Percentiles rank a stretch among this genome's conserved stretches.
Evolutionary conservation across 2,329 filamentous ascomycete genomes (phyloP).

Genomic region (Nemania bipapillata): DNA sequence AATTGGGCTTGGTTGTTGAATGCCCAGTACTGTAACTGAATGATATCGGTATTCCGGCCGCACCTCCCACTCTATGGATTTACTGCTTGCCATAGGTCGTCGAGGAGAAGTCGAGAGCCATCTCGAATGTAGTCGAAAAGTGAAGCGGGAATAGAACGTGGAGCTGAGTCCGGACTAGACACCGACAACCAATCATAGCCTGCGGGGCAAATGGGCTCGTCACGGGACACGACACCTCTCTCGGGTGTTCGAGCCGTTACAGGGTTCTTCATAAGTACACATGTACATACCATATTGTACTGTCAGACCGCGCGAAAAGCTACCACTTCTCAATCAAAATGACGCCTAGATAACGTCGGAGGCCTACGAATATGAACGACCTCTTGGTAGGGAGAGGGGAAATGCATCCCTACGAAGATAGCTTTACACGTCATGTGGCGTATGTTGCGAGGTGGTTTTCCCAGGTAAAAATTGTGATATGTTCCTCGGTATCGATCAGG

Average conservation of each 20-base stretch:
- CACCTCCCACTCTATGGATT: neutral
- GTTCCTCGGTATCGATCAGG: neutral
- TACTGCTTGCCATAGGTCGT: neutral
- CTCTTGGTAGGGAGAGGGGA: neutral
- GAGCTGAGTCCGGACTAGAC: neutral
- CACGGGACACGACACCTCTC: neutral
- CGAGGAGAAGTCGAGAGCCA: neutral
- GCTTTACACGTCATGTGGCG: slow-evolving; percentile 11
- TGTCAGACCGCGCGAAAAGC: neutral
- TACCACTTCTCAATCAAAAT: neutral
- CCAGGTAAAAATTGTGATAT: neutral
- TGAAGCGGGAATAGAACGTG: neutral
- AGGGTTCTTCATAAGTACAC: no score
- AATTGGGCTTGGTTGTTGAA: neutral
- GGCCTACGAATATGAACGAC: neutral
- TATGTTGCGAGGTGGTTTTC: neutral
- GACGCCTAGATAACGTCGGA: neutral
- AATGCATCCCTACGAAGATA: neutral
- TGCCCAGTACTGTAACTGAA: neutral
- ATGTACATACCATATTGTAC: neutral
- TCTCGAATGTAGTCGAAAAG: slow-evolving; percentile 29
- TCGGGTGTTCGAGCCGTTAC: neutral
- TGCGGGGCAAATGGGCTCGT: neutral
- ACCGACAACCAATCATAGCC: neutral
- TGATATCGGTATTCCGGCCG: neutral